phyloP scores from a whole-genome alignment of 2,329 filamentous ascomycete genomes.

The Coniochaeta ligniaria region DNA sequence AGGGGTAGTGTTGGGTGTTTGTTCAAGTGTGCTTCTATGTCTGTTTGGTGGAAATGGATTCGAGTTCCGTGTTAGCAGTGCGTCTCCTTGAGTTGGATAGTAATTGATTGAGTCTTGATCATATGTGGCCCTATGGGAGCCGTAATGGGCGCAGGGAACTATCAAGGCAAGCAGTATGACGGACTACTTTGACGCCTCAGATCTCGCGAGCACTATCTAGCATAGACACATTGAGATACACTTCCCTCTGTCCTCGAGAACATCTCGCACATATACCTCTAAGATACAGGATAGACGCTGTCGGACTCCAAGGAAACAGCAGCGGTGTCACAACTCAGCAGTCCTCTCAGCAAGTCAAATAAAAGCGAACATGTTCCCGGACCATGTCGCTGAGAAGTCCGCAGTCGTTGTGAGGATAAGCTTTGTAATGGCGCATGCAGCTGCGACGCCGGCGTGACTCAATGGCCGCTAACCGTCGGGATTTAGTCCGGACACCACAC shows the following conservation, averaged over 20 bases:
- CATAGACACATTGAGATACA: background rate
- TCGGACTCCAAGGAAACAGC: no score
- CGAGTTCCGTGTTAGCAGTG: background rate
- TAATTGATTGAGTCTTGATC: background rate
- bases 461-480: background rate
- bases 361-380: background rate
- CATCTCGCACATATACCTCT: no score
- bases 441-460: background rate
- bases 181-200: background rate
- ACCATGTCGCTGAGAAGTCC: background rate
- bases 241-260: no score
- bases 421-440: background rate
- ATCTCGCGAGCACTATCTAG: background rate
- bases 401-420: background rate
- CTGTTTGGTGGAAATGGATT: background rate
- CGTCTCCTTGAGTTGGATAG: background rate
- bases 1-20: conserved; percentile 26
- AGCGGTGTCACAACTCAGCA: no score
- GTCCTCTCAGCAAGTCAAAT: no score
- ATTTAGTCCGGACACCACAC: background rate
- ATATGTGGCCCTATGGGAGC: background rate
- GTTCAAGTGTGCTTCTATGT: background rate
- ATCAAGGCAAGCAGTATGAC: background rate
- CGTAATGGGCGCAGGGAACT: background rate
- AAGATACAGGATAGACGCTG: no score